Percentiles rank a stretch among this genome's conserved stretches.
These are phyloP conservation scores for Trametes punicea DNA, from an alignment of 768 basidiomycete species.

Conservation along the genomic window DNA sequence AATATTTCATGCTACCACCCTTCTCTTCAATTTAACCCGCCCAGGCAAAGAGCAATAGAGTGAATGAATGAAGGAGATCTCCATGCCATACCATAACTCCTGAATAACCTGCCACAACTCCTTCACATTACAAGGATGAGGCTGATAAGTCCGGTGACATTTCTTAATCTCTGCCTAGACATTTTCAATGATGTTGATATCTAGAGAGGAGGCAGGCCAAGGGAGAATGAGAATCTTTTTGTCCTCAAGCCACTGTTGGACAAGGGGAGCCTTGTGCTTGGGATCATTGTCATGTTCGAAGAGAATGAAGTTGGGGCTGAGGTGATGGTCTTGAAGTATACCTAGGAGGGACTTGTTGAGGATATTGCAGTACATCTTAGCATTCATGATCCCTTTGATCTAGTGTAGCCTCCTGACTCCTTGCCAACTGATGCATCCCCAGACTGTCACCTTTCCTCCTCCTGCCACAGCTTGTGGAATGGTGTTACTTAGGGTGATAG, in stretches of 20 bases:
- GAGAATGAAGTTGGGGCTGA: background rate
- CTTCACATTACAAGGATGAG: slow-evolving; percentile 19
- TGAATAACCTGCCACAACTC: slow-evolving; percentile 23
- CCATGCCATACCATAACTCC: slow-evolving; percentile 2
- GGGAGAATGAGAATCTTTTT: background rate
- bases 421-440: background rate
- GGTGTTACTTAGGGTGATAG: no score
- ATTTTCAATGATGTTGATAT: no score
- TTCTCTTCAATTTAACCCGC: background rate
- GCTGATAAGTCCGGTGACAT: slow-evolving; percentile 10
- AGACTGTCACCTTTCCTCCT: background rate
- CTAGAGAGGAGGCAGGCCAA: background rate
- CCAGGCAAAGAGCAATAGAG: background rate
- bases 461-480: background rate
- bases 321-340: background rate
- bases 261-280: background rate
- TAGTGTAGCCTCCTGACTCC: background rate
- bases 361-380: background rate
- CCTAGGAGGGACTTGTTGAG: background rate
- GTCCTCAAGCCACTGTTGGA: background rate
- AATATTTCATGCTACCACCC: no score
- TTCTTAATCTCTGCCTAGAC: slow-evolving; percentile 32
- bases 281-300: background rate
- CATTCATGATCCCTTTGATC: background rate
- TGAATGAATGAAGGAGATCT: background rate